Conservation (phyloP, 305 asterid genomes). For the Fraxinus sp. region DNA sequence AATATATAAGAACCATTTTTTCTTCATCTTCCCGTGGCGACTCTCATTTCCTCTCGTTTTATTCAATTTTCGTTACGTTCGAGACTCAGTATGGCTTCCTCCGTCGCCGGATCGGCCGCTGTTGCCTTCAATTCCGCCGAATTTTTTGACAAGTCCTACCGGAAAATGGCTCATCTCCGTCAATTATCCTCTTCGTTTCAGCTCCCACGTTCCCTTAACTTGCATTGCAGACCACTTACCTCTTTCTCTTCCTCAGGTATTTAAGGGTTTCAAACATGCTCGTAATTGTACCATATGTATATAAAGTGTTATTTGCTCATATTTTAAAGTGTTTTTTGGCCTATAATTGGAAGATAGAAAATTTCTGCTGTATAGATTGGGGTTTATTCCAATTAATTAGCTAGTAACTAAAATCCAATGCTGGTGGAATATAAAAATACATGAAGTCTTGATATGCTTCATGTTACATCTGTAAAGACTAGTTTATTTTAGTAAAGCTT, state of each 20-base stretch:
- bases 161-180: conserved; percentile 16
- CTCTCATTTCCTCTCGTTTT: conserved; percentile 2
- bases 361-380: not conserved
- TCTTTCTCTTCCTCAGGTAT: conserved; percentile 40
- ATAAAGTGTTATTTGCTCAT: not conserved
- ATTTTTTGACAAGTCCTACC: not conserved
- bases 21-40: conserved; percentile 18
- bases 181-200: conserved; percentile 24
- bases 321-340: not conserved
- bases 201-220: conserved; percentile 26
- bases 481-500: not conserved
- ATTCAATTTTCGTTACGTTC: conserved; percentile 2
- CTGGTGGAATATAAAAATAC: not conserved
- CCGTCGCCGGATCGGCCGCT: conserved; percentile 32
- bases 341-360: not conserved
- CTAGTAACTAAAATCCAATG: not conserved
- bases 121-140: conserved; percentile 28
- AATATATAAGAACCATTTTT: not conserved
- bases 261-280: not conserved
- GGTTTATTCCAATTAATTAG: not conserved
- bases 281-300: not conserved
- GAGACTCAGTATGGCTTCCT: conserved; percentile 29
- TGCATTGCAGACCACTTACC: conserved; percentile 49
- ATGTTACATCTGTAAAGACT: not conserved
- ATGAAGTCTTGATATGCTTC: not conserved